Percentiles rank a stretch among this genome's conserved stretches.
Evolutionary conservation across 352 stramenopile genomes (phyloP).

Genomic region (Phytophthora melonis): DNA sequence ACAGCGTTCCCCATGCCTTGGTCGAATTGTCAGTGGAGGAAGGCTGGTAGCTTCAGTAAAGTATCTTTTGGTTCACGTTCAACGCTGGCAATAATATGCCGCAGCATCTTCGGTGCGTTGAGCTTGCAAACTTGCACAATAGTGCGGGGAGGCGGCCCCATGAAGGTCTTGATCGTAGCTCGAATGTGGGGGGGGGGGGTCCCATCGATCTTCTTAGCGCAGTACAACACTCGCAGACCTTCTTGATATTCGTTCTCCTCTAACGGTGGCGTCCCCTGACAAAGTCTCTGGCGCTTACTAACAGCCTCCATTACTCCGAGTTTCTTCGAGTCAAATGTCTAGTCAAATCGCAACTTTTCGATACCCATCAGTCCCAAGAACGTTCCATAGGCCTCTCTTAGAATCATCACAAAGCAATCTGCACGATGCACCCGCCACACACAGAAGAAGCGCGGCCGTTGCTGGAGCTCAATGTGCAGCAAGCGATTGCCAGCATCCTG

Average conservation of each 20-base stretch:
- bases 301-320: too few species aligned
- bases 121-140: neutral
- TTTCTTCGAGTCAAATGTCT: too few species aligned
- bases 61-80: neutral
- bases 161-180: neutral
- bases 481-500: conserved; percentile 44
- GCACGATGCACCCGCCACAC: too few species aligned
- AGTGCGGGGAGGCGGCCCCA: neutral
- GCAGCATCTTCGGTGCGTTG: neutral
- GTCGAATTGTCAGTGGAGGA: neutral
- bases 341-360: too few species aligned
- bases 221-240: neutral
- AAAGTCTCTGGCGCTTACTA: too few species aligned
- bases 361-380: too few species aligned
- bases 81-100: neutral
- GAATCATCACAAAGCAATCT: too few species aligned
- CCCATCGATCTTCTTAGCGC: neutral
- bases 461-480: conserved; percentile 45
- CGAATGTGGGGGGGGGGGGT: neutral
- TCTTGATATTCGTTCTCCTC: neutral
- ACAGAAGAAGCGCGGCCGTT: conserved; percentile 15
- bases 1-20: neutral
- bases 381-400: too few species aligned
- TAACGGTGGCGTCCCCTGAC: too few species aligned
- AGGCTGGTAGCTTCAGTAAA: neutral